Conservation (phyloP, 1,284 basidiomycete species). For the Trametes sp. region DNA sequence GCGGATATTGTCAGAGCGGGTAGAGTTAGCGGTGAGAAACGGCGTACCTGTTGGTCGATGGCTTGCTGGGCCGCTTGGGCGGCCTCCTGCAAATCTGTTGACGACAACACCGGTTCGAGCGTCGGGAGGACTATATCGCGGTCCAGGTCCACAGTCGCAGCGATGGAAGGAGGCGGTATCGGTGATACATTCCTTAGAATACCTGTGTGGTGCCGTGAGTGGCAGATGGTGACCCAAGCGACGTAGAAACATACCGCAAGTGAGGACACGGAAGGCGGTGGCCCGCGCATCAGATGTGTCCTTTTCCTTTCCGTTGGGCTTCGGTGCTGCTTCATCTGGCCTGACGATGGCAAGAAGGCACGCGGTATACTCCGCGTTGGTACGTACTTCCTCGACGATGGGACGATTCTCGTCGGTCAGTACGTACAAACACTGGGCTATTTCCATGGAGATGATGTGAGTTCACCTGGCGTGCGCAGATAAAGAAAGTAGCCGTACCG, state of each 20-base stretch:
- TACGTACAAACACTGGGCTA: slow-evolving; percentile 91
- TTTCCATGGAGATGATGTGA: slow-evolving; percentile 26
- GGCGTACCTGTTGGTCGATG: slow-evolving; percentile 59
- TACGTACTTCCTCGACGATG: slow-evolving; percentile 67
- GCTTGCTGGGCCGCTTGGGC: slow-evolving; percentile 62
- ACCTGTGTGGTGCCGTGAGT: slow-evolving; percentile 51
- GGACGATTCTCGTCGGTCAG: slow-evolving; percentile 87
- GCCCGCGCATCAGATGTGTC: slow-evolving; percentile 55
- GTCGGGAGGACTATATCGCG: slow-evolving; percentile 79
- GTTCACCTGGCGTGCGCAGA: slow-evolving; percentile 12
- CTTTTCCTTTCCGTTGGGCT: slow-evolving; percentile 53
- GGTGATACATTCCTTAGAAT: slow-evolving; percentile 81
- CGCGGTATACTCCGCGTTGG: slow-evolving; percentile 68
- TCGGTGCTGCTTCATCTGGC: slow-evolving; percentile 41
- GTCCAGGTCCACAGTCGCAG: slow-evolving; percentile 71
- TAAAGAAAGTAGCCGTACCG: slow-evolving; percentile 55
- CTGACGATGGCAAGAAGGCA: slow-evolving; percentile 77
- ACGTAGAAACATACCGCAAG: slow-evolving; percentile 61
- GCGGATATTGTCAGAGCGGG: slow-evolving; percentile 4
- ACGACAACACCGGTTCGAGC: slow-evolving; percentile 70
- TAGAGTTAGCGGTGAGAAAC: slow-evolving; percentile 10
- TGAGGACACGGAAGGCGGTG: slow-evolving; percentile 71
- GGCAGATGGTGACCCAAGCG: slow-evolving; percentile 11
- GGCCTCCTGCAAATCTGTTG: slow-evolving; percentile 66
- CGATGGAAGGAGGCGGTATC: slow-evolving; percentile 68